Evolutionary conservation across 768 basidiomycete species (phyloP).

Genomic region (Steccherinum ochraceum): DNA sequence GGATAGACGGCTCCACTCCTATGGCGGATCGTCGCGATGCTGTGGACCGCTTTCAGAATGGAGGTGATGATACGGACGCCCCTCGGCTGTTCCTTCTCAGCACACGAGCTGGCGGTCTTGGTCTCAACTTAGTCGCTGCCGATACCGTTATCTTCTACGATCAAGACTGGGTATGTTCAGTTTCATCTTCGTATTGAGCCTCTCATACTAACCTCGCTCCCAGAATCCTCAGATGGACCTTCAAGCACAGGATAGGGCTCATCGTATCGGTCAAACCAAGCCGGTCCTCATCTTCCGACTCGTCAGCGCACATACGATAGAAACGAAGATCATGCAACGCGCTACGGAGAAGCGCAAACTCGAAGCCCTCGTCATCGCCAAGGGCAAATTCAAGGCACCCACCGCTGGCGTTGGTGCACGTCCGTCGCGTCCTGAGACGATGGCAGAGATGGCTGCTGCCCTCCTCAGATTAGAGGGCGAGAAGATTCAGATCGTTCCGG

Average conservation of each 20-base stretch:
- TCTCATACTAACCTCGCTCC: no score
- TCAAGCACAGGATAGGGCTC: slow-evolving; percentile 93
- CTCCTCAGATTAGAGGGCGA: slow-evolving; percentile 80
- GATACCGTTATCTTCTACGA: slow-evolving; percentile 95
- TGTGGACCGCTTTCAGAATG: slow-evolving; percentile 80
- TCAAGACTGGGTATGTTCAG: slow-evolving; percentile 79
- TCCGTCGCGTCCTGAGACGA: slow-evolving; percentile 49
- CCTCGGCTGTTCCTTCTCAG: slow-evolving; percentile 76
- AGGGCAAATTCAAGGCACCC: slow-evolving; percentile 85
- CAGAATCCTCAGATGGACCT: slow-evolving; percentile 95
- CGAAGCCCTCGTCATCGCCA: slow-evolving; percentile 92
- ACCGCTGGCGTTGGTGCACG: slow-evolving; percentile 28
- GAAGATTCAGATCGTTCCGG: slow-evolving; percentile 80
- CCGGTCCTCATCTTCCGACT: slow-evolving; percentile 89
- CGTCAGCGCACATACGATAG: slow-evolving; percentile 82
- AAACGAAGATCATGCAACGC: slow-evolving; percentile 87
- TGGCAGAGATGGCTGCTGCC: slow-evolving; percentile 76
- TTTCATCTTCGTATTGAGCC: no score
- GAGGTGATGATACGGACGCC: slow-evolving; percentile 52
- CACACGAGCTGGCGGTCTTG: slow-evolving; percentile 74
- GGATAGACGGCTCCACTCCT: slow-evolving; percentile 85
- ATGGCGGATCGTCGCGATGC: slow-evolving; percentile 79
- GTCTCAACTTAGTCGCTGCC: slow-evolving; percentile 75
- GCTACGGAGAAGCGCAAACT: slow-evolving; percentile 83
- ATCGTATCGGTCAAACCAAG: slow-evolving; percentile 91